Evolutionary conservation across 2,329 filamentous ascomycete genomes (phyloP).

Genomic region (Diaporthe citrichinensis): DNA sequence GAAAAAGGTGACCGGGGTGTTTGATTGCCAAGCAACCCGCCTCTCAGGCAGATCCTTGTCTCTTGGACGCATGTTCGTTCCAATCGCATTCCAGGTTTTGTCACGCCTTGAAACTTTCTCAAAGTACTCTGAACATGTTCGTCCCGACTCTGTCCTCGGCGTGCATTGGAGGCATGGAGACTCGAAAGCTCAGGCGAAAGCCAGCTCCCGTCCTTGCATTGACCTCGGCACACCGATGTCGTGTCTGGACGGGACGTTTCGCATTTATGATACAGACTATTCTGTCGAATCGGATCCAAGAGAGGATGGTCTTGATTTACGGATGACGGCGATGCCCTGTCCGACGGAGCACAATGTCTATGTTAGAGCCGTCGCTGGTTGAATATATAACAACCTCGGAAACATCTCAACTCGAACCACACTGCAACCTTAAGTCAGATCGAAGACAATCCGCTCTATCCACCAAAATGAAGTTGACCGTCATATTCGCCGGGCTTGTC

Average conservation of each 20-base stretch:
- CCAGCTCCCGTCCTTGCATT: not conserved
- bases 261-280: not conserved
- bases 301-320: not conserved
- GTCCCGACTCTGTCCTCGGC: not conserved
- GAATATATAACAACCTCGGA: not conserved
- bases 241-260: slow-evolving; percentile 4
- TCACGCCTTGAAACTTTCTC: not conserved
- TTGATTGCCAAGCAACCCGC: not conserved
- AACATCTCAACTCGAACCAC: not conserved
- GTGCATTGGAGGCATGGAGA: not conserved
- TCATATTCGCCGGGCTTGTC: not conserved
- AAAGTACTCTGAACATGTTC: not conserved
- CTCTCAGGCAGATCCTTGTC: not conserved
- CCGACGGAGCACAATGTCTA: not conserved
- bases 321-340: not conserved
- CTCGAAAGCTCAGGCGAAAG: not conserved
- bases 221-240: not conserved
- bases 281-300: slow-evolving; percentile 5
- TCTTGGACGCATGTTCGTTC: not conserved
- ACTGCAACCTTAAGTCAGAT: not conserved
- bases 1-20: not conserved
- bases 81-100: slow-evolving; percentile 14
- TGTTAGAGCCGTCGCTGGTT: not conserved
- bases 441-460: too few relatives aligned
- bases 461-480: not conserved